Evolutionary conservation across 1,284 basidiomycete species (phyloP), one percentile per base, ranked within the genome.

Genomic region (Xerocomus nothofagi): DNA sequence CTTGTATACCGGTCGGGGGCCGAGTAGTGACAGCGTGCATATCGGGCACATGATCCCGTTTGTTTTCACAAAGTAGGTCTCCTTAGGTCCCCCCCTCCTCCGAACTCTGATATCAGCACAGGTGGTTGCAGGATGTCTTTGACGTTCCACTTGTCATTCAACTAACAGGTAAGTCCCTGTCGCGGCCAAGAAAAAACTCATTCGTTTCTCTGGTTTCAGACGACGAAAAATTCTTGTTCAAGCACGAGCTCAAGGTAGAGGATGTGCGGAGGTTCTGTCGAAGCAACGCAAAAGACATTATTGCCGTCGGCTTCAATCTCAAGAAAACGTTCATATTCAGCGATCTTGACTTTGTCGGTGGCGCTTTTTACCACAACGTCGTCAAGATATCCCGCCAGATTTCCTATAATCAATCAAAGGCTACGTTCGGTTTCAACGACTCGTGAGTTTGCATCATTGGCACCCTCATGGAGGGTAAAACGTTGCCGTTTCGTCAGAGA

Each of bases 211-310:
- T 18, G 18, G 11, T 6, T 39, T 39, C 58, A 93, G 97, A 99
- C 66, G 97, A 99, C 70, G 97, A 99, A 70, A 99, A 99, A 72
- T 99, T 99, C 76, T 73, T 99, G 48, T 97, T 99, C 80, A 97
- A 98, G 71, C 89, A 93, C 46, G 86, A 93, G 56, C 81, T 97
- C 54, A 94, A 92, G 66, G 78, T 92, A 38, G 92, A 98, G 58
- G 89, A 99, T 68, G 92, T 91, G 42, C 82, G 86, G 62, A 78
- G 80, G 34, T 98, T 94, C 68, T 84, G 93, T 9, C 81, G 82
- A 57, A 82, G 86, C 61, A 99, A 99, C 65, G 89, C 95, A 26
- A 84, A 82, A 55, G 97, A 99, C 67, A 97, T 99, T 66, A 98
- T 99, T 61, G 93, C 96, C 0, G 91, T 94, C 57, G 96, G 96